Evolutionary conservation across 164 flowering plant genomes (phyloP), one percentile per base, ranked within the genome.

Genomic region (Umbellularia californica): DNA sequence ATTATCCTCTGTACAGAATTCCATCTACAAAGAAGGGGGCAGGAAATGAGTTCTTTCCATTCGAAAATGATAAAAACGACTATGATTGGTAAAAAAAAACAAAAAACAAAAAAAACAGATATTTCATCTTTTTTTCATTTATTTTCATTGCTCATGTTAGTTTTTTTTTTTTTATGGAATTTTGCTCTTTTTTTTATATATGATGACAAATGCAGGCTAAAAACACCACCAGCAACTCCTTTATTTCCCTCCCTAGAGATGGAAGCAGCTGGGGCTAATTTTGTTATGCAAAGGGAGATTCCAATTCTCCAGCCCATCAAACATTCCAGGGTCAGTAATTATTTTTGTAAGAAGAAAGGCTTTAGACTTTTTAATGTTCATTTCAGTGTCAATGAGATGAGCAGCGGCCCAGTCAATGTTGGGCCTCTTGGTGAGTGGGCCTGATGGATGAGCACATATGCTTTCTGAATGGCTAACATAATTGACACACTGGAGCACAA

Each of bases 181-280:
- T 22, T 55, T 5, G 17, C n/a, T n/a, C n/a, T n/a, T n/a, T n/a
- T n/a, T n/a, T n/a, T n/a, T 4, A 55, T 55, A 55, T 55, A 14
- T 55, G 60, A 3, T 55, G 17, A 55, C n/a, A 55, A 55, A 2
- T 68, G 60, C 65, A 88, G 90, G 94, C 74, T 90, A 30, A 90
- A 90, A 72, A 90, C 94, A 23, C 92, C 94, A 51, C 92, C 94
- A n/a, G 90, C 89, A 14, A 88, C 94, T 77, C 94, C 94, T 74
- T 80, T 88, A 3, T 88, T 90, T 72, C 89, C 88, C 60, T 88
- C 92, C 14, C 77, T 88, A 17, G 94, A 90, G 72, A 87, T 88
- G 88, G 94, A 90, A 75, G 80, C 87, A 10, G 77, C 50, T 67
- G 88, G 82, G 13, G 82, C 83, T 13, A 78, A 83, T 17, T 74